These are phyloP conservation scores for Gentiana dahurica DNA, from an alignment of 257 asterid genomes.

Conservation along the genomic window DNA sequence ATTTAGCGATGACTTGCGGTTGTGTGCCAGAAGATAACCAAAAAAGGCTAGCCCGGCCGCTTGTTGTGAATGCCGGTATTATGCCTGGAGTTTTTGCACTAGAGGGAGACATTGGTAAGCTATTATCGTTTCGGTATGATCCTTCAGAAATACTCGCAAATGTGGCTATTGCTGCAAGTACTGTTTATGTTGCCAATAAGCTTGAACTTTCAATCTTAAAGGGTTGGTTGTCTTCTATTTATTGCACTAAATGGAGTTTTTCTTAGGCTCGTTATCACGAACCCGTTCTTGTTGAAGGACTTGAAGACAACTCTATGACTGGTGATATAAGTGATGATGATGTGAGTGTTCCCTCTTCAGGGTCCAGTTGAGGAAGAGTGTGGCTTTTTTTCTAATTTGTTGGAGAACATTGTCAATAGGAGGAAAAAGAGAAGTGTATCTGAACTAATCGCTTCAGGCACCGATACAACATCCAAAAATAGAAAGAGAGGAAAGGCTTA, in stretches of 20 bases:
- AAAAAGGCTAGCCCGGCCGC: conserved; percentile 24
- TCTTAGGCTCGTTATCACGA: conserved; percentile 23
- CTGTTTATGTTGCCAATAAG: conserved; percentile 15
- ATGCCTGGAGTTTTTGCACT: conserved; percentile 38
- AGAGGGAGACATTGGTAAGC: conserved; percentile 22
- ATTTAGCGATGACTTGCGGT: conserved; percentile 29
- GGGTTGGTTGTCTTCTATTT: conserved; percentile 54
- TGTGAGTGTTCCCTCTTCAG: conserved; percentile 25
- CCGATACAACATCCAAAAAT: conserved; percentile 6
- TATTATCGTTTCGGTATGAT: conserved; percentile 27
- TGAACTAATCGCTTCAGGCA: conserved; percentile 41
- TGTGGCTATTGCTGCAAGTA: conserved; percentile 18
- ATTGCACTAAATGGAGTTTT: conserved; percentile 24
- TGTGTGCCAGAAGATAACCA: conserved; percentile 29
- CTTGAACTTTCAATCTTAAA: conserved; percentile 44
- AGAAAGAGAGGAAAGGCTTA: conserved; percentile 8
- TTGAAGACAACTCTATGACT: conserved; percentile 34
- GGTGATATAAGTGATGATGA: conserved; percentile 14
- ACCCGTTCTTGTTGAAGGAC: conserved; percentile 42
- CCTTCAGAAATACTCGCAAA: conserved; percentile 31
- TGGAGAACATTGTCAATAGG: conserved; percentile 21
- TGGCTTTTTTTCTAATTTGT: conserved; percentile 18
- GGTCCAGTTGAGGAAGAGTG: conserved; percentile 37
- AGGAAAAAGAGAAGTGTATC: conserved; percentile 72
- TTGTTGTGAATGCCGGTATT: conserved; percentile 38